Conservation (phyloP, 2,329 filamentous ascomycete species). For the Gyromitra esculenta region DNA sequence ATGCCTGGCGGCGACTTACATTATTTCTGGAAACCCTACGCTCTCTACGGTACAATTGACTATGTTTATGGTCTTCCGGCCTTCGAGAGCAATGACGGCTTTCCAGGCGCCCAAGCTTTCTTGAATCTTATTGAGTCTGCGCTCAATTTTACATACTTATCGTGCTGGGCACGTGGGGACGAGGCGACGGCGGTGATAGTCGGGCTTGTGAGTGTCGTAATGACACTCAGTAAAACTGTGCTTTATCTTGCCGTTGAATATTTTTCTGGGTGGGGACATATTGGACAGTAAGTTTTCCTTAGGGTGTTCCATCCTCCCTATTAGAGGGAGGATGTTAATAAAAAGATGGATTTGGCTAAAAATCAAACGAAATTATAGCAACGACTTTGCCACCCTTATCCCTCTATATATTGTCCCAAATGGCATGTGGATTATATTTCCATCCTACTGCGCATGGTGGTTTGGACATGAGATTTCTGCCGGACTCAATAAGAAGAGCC, state of each 20-base stretch:
- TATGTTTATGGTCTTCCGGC: conserved; percentile 82
- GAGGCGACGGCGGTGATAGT: conserved; percentile 68
- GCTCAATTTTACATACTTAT: conserved; percentile 59
- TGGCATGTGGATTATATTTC: conserved; percentile 72
- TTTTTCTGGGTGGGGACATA: conserved; percentile 30
- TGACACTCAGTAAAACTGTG: conserved; percentile 75
- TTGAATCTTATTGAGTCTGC: conserved; percentile 73
- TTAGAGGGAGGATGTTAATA: background rate
- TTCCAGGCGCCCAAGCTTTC: conserved; percentile 77
- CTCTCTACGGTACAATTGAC: conserved; percentile 81
- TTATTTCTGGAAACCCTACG: conserved; percentile 80
- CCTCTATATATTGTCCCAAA: conserved; percentile 74
- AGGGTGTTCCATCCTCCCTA: background rate
- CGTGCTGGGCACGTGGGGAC: conserved; percentile 65
- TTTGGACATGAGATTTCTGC: conserved; percentile 70
- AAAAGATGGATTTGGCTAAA: background rate
- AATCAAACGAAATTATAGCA: conserved; percentile 69
- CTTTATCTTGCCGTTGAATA: conserved; percentile 69
- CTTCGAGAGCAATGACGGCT: conserved; percentile 74
- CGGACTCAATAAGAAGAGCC: conserved; percentile 13
- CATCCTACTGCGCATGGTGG: conserved; percentile 70
- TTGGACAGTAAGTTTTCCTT: conserved; percentile 20
- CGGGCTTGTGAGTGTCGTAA: conserved; percentile 68
- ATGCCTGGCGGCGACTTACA: conserved; percentile 82
- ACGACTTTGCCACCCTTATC: conserved; percentile 66